Evolutionary conservation across 2,329 filamentous ascomycete species (phyloP).

Genomic region (Chrysoporthe puriensis): DNA sequence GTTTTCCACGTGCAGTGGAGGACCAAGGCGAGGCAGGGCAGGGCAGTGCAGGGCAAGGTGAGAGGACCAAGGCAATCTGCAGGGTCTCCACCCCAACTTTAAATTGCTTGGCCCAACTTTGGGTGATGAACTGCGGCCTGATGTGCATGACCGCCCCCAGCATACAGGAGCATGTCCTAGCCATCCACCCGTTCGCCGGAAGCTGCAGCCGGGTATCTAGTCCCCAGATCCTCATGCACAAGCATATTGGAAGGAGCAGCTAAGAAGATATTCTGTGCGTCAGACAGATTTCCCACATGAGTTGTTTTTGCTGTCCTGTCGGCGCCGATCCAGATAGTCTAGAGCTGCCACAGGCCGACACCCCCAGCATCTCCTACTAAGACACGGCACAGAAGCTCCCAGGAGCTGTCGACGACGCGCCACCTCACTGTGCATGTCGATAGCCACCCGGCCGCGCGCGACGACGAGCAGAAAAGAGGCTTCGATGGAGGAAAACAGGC

Average conservation of each 20-base stretch:
- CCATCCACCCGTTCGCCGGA: not conserved
- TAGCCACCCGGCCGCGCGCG: not conserved
- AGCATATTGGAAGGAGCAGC: constrained; percentile 4
- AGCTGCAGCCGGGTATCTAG: not conserved
- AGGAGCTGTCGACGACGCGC: not conserved
- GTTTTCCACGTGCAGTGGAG: not conserved
- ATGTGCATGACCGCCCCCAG: not conserved
- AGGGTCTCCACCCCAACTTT: constrained; percentile 11
- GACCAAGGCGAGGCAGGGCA: not conserved
- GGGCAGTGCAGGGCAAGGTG: not conserved
- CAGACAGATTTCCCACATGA: not conserved
- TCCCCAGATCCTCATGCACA: not conserved
- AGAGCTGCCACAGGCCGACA: not conserved
- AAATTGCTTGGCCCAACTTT: not conserved
- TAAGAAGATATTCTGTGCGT: not conserved
- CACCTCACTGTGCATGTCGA: not conserved
- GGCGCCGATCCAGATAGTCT: not conserved
- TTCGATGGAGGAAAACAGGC: constrained; percentile 24
- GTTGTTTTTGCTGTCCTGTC: not conserved
- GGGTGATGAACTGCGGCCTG: not conserved
- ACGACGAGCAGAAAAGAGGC: not conserved
- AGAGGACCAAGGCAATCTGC: constrained; percentile 3
- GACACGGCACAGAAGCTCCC: not conserved
- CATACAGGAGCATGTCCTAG: not conserved
- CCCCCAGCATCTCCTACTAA: not conserved